These are phyloP conservation scores for Hymenoscyphus occultus DNA, from an alignment of 2,329 filamentous ascomycete genomes.

Conservation along the genomic window DNA sequence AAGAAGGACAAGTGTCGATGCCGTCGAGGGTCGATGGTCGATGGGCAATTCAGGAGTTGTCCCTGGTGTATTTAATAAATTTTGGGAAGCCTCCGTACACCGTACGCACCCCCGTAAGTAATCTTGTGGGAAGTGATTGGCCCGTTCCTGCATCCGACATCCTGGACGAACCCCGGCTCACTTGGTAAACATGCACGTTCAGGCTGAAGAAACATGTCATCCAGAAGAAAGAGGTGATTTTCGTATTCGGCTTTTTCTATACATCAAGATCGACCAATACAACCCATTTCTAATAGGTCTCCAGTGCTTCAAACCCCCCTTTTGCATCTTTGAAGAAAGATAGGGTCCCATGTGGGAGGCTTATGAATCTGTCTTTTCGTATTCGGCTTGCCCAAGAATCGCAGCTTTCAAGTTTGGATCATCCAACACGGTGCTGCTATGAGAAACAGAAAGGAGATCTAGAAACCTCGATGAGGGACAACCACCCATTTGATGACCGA, in stretches of 20 bases:
- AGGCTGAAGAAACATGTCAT: neutral
- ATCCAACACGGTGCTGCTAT: neutral
- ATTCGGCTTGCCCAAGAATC: constrained; percentile 2
- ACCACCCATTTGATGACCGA: neutral
- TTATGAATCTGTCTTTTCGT: neutral
- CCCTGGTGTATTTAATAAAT: constrained; percentile 1
- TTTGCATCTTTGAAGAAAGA: no score
- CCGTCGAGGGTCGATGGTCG: neutral
- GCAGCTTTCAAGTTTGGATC: neutral
- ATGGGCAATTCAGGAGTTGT: constrained; percentile 2
- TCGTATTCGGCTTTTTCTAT: constrained; percentile 12
- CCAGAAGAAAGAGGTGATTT: neutral
- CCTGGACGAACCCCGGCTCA: neutral
- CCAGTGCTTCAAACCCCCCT: neutral
- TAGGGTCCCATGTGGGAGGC: no score
- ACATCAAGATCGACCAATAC: neutral
- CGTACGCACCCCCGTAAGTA: neutral
- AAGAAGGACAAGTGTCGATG: neutral
- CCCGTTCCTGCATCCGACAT: constrained; percentile 11
- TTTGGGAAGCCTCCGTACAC: neutral
- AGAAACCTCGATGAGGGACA: neutral
- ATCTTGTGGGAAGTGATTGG: constrained; percentile 18
- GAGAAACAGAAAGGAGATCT: neutral
- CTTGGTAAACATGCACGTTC: no score
- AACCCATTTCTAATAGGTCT: neutral